Evolutionary conservation across 208 protist genomes (phyloP).

Genomic region (Acanthamoeba healyi): DNA sequence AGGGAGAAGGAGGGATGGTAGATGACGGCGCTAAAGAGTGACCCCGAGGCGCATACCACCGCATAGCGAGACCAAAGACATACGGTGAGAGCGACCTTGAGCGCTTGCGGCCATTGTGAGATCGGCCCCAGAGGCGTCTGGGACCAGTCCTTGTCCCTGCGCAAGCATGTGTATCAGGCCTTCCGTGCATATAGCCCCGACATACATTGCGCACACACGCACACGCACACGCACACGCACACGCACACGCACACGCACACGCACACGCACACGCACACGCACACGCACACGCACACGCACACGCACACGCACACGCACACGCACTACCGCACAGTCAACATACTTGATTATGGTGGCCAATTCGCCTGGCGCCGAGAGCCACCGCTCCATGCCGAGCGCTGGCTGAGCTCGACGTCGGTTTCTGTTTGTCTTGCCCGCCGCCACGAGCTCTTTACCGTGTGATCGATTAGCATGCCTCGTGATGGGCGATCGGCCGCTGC

Average conservation of each 20-base stretch:
- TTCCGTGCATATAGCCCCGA: too few relatives aligned
- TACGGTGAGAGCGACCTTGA: slow-evolving; percentile 24
- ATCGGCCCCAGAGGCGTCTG: slow-evolving; percentile 33
- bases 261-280: too few relatives aligned
- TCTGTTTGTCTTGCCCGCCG: background rate
- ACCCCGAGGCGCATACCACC: background rate
- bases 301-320: too few relatives aligned
- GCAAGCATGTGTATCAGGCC: too few relatives aligned
- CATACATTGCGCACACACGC: too few relatives aligned
- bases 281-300: too few relatives aligned
- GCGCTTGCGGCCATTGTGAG: slow-evolving; percentile 5
- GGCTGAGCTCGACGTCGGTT: background rate
- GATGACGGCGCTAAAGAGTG: background rate
- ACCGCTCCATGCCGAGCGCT: background rate
- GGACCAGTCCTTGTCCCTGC: slow-evolving; percentile 68
- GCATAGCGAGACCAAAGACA: slow-evolving; percentile 12
- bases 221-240: too few relatives aligned
- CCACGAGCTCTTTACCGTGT: background rate
- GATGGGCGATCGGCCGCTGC: background rate
- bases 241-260: too few relatives aligned
- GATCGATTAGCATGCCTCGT: too few relatives aligned
- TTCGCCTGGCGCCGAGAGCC: background rate
- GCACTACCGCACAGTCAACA: too few relatives aligned
- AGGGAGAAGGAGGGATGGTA: background rate
- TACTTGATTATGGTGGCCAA: background rate